Conservation (phyloP, 805 yeast genomes). For the Saccharomycopsis synnaedendra region DNA sequence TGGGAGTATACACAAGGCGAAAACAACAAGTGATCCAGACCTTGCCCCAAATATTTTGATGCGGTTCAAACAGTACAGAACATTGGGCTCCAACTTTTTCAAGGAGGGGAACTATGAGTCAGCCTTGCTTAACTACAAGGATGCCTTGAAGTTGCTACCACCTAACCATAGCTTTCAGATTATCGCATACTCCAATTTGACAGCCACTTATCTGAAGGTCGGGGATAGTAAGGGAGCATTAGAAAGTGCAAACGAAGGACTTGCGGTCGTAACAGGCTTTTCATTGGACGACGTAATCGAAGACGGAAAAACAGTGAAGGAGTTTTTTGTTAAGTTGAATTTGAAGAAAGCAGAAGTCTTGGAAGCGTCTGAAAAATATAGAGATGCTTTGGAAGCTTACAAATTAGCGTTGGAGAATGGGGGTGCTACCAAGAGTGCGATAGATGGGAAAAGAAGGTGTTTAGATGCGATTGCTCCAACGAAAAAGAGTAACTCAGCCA, state of each 20-base stretch:
- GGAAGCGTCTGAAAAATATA: constrained; percentile 66
- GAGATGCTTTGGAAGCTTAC: constrained; percentile 53
- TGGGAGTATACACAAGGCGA: neutral
- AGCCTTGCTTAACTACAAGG: constrained; percentile 51
- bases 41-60: neutral
- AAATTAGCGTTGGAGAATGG: constrained; percentile 57
- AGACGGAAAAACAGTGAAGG: constrained; percentile 43
- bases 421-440: constrained; percentile 42
- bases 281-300: constrained; percentile 27
- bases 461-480: constrained; percentile 50
- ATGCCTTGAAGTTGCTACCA: constrained; percentile 50
- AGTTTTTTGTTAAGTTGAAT: constrained; percentile 64
- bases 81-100: constrained; percentile 49
- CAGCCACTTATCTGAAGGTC: constrained; percentile 50
- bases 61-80: constrained; percentile 21
- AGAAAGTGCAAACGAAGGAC: constrained; percentile 24
- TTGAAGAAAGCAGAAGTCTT: constrained; percentile 71
- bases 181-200: constrained; percentile 64
- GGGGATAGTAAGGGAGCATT: constrained; percentile 47
- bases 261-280: constrained; percentile 19
- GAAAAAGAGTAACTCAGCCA: constrained; percentile 18
- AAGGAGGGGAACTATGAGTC: constrained; percentile 71
- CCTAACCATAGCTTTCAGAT: constrained; percentile 51
- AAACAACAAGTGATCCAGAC: neutral
- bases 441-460: constrained; percentile 82